These are phyloP conservation scores for Melastoma candidum DNA, from an alignment of 441 rosid species.

Conservation along the genomic window DNA sequence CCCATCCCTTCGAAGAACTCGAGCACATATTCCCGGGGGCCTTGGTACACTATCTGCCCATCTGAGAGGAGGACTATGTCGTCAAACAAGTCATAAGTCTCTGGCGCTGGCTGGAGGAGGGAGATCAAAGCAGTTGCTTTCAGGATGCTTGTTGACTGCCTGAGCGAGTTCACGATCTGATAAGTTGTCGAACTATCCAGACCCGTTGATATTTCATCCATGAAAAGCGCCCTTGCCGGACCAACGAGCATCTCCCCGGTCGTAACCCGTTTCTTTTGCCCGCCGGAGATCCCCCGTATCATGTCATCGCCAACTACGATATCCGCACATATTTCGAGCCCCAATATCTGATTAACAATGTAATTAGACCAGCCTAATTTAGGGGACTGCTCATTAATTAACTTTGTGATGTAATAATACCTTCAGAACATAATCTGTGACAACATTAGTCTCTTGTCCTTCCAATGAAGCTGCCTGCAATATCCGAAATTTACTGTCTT, in stretches of 20 bases:
- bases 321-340: constrained; percentile 7
- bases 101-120: constrained; percentile 95
- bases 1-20: constrained; percentile 75
- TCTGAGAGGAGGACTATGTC: constrained; percentile 78
- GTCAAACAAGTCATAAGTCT: constrained; percentile 77
- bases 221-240: constrained; percentile 45
- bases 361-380: no score
- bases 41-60: constrained; percentile 69
- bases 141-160: constrained; percentile 52
- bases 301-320: constrained; percentile 1
- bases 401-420: constrained; percentile 9
- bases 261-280: constrained; percentile 9
- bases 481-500: no score
- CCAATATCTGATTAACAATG: neutral
- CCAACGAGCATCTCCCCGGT: constrained; percentile 39
- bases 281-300: constrained; percentile 8
- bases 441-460: constrained; percentile 44
- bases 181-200: constrained; percentile 53
- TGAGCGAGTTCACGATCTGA: constrained; percentile 43
- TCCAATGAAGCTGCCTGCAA: constrained; percentile 46
- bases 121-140: constrained; percentile 71
- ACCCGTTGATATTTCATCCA: constrained; percentile 62
- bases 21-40: constrained; percentile 63
- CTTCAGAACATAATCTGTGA: constrained; percentile 50
- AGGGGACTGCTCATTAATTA: no score